phyloP scores from a whole-genome alignment of 192 early-diverging fungal genomes.

The Paraglomus occultum region DNA sequence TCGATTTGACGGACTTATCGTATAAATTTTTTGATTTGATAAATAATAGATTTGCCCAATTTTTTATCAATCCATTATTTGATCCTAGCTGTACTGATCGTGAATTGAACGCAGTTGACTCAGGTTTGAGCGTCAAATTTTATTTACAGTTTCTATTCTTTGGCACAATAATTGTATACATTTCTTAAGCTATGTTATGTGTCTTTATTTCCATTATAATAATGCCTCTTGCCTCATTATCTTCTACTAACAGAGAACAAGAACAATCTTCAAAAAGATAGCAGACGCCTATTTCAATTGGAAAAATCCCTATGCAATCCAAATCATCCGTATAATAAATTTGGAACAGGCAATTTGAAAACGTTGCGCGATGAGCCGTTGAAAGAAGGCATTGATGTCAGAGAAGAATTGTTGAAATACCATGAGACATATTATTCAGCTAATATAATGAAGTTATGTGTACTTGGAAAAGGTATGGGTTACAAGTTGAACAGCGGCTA shows the following conservation, averaged over 20 bases:
- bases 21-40: background rate
- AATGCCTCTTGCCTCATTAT: background rate
- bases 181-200: background rate
- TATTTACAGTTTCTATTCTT: no score
- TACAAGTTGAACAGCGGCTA: background rate
- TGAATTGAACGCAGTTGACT: constrained; percentile 90
- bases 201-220: background rate
- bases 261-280: constrained; percentile 82
- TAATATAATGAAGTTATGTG: constrained; percentile 87
- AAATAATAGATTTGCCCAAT: constrained; percentile 64
- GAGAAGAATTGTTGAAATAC: constrained; percentile 77
- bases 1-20: background rate
- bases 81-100: constrained; percentile 79
- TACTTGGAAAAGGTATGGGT: constrained; percentile 65
- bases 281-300: constrained; percentile 79
- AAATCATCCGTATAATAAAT: constrained; percentile 76
- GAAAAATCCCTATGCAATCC: constrained; percentile 69
- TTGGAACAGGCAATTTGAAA: constrained; percentile 83
- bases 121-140: constrained; percentile 34
- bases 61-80: constrained; percentile 89
- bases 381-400: constrained; percentile 67
- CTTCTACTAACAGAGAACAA: constrained; percentile 83
- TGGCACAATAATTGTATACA: constrained; percentile 3
- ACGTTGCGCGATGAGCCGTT: constrained; percentile 67
- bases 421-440: constrained; percentile 85